Base-by-base conservation (phyloP, 129 eudicot species). In the Pseudognaphalium luteoalbum region DNA sequence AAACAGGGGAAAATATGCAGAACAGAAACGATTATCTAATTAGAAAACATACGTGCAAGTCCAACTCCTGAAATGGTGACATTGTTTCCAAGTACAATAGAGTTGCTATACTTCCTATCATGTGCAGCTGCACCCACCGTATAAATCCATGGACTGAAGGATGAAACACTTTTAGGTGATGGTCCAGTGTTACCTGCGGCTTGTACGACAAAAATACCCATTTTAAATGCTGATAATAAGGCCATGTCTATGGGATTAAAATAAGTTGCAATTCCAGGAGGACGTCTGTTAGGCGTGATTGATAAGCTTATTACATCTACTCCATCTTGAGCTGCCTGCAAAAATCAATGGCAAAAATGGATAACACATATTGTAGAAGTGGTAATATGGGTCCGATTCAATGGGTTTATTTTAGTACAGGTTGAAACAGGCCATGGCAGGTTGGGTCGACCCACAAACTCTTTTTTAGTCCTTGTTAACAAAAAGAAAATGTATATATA, bases 121-220 rank as follows among this genome's bases (percentile, higher is more conserved):
- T 95, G 97, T 72, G 97, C 83, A 37, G 99, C 96, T 68, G 99
- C 97, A 71, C 97, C 99, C 57, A 95, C 96, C 0, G 99, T 91
- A 81, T 83, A 91, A 75, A 95, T 95, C 99, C 99, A 95, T 22
- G 99, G 99, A 78, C 99, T 95, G 76, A 89, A 95, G 72, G 99
- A 95, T 70, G 94, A 89, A 47, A 91, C 75, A 78, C 97, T 95
- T 78, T 85, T 90, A 9, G 97, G 97, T 22, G 92, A 87, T 9
- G 99, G 99, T 17, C 99, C 99, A 34, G 97, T 91, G 78, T 95
- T 95, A 33, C 99, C 99, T 20, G 99, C 99, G 33, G 99, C 97
- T 81, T 95, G 99, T 54, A 91, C 94, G 15, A 91, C 99, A 89
- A 95, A 95, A 3, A 91, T 89, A 71, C 97, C 97, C n/a, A 87